Evolutionary conservation across 345 rosid species (phyloP).

Genomic region (Euphorbia pulcherrima): DNA sequence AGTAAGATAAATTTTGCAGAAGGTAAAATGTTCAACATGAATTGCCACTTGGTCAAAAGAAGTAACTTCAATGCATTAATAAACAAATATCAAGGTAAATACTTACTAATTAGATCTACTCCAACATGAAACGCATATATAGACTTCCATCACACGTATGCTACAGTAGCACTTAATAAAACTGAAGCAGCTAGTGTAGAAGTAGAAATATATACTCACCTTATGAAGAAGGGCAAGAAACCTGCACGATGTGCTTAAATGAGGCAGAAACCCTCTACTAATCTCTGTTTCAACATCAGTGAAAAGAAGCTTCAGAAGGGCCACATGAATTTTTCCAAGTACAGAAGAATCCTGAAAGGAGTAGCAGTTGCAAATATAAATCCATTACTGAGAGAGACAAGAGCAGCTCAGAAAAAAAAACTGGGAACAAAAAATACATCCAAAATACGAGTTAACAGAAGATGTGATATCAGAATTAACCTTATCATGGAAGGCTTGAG

Average conservation of each 20-base stretch:
- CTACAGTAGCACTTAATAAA: too few species aligned
- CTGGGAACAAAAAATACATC: not conserved
- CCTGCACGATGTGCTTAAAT: slow-evolving; percentile 71
- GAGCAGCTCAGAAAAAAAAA: not conserved
- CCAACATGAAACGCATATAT: too few species aligned
- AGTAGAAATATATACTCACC: slow-evolving; percentile 44
- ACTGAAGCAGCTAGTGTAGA: too few species aligned
- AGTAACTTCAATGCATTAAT: too few species aligned
- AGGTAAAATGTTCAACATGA: too few species aligned
- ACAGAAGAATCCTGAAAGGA: slow-evolving; percentile 71
- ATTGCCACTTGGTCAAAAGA: too few species aligned
- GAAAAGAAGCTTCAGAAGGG: slow-evolving; percentile 81
- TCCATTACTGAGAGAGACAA: not conserved
- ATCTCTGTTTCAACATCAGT: slow-evolving; percentile 64
- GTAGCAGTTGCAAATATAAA: slow-evolving; percentile 16
- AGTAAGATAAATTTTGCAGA: not conserved
- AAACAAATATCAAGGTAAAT: too few species aligned
- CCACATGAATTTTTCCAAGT: slow-evolving; percentile 82
- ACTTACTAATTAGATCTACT: too few species aligned
- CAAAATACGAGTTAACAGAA: slow-evolving; percentile 7
- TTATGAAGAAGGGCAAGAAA: slow-evolving; percentile 87
- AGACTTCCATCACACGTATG: too few species aligned
- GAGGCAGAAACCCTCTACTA: slow-evolving; percentile 43
- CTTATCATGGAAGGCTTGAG: slow-evolving; percentile 93
- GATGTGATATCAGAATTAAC: slow-evolving; percentile 34